Evolutionary conservation across 1,284 basidiomycete genomes (phyloP).

Genomic region (Papiliotrema fonsecae): DNA sequence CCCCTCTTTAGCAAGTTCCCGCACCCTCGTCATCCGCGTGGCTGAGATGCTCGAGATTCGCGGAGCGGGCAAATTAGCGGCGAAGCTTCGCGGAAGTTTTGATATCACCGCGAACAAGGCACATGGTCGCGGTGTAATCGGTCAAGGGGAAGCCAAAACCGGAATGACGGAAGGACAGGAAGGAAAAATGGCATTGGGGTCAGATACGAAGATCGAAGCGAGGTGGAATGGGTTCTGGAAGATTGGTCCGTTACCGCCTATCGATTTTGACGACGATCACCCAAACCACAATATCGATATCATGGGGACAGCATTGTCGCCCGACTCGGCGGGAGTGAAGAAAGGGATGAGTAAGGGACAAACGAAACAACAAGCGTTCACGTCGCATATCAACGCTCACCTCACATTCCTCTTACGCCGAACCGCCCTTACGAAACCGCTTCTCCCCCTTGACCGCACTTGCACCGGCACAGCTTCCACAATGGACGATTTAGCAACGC

Average conservation of each 20-base stretch:
- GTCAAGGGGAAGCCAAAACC: too few relatives aligned
- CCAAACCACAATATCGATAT: too few relatives aligned
- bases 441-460: too few relatives aligned
- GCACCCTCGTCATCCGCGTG: conserved; percentile 16
- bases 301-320: not conserved
- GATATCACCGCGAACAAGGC: conserved; percentile 6
- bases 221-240: conserved; percentile 1
- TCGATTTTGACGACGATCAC: too few relatives aligned
- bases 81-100: conserved; percentile 18
- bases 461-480: too few relatives aligned
- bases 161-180: not conserved
- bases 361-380: conserved; percentile 8
- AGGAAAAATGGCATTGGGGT: not conserved
- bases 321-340: not conserved
- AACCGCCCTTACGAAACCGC: conserved; percentile 4
- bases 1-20: conserved; percentile 25
- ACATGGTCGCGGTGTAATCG: not conserved
- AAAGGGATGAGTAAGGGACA: too few relatives aligned
- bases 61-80: conserved; percentile 34
- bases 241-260: not conserved
- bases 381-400: conserved; percentile 17
- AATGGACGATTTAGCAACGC: not conserved
- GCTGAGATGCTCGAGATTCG: conserved; percentile 16
- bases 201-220: not conserved
- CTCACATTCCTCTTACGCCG: conserved; percentile 13